A percentile compares a stretch with the other conserved stretches of the same genome.
These are phyloP conservation scores for Chamaecrista fasciculata DNA, from an alignment of 306 rosid genomes.

Conservation along the genomic window DNA sequence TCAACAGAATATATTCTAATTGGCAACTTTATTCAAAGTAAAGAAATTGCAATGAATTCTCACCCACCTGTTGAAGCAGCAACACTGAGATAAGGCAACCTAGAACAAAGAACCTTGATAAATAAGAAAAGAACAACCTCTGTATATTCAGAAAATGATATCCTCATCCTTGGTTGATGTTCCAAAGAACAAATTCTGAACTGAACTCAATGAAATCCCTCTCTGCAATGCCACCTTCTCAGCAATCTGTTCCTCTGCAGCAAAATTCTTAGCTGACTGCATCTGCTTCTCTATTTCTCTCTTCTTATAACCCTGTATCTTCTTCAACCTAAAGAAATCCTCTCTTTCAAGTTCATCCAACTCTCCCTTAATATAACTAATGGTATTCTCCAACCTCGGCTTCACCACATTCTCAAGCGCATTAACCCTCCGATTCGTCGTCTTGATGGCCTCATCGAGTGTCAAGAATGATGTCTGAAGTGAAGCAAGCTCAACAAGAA, in stretches of 20 bases:
- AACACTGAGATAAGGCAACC: constrained; percentile 9
- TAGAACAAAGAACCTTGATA: constrained; percentile 18
- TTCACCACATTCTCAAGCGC: constrained; percentile 88
- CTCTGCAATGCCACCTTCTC: constrained; percentile 50
- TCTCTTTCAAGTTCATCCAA: constrained; percentile 93
- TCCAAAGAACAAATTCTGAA: constrained; percentile 59
- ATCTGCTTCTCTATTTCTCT: constrained; percentile 79
- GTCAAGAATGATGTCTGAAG: constrained; percentile 91
- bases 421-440: constrained; percentile 85
- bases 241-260: constrained; percentile 54
- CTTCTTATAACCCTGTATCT: constrained; percentile 84
- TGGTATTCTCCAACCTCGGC: constrained; percentile 82
- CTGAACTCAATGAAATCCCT: constrained; percentile 51
- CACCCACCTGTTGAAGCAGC: neutral
- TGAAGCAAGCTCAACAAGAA: constrained; percentile 92
- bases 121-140: constrained; percentile 22
- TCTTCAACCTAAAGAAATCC: constrained; percentile 90
- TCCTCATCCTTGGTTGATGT: constrained; percentile 61
- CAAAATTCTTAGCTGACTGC: constrained; percentile 39
- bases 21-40: constrained; percentile 39
- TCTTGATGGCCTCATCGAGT: constrained; percentile 87
- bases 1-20: constrained; percentile 29
- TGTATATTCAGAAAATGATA: constrained; percentile 58
- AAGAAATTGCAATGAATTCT: constrained; percentile 23
- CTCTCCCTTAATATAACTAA: constrained; percentile 80